phyloP scores from a whole-genome alignment of 768 basidiomycete genomes.

The Agrocybe praecox region DNA sequence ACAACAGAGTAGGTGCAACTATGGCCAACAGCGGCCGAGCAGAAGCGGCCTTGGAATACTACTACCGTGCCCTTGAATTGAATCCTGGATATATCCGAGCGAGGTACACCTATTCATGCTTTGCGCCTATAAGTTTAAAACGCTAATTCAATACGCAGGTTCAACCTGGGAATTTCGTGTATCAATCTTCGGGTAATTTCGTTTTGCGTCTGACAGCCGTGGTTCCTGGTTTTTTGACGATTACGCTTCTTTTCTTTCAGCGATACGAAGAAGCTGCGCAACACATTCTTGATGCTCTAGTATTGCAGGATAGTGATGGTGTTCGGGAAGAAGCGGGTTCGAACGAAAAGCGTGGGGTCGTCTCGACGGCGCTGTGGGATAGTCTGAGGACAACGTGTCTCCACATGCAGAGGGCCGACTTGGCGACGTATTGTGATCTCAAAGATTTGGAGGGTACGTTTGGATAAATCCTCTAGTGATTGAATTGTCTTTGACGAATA shows the following conservation, averaged over 20 bases:
- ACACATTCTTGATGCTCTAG: constrained; percentile 86
- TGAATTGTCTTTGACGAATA: constrained; percentile 5
- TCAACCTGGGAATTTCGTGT: constrained; percentile 92
- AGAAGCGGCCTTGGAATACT: constrained; percentile 84
- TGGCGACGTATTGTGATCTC: constrained; percentile 72
- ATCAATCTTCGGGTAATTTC: constrained; percentile 77
- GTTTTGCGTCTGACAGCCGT: constrained; percentile 7
- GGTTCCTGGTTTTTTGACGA: constrained; percentile 1
- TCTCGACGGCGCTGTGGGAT: constrained; percentile 83
- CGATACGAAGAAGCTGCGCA: constrained; percentile 86
- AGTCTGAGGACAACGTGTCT: constrained; percentile 82
- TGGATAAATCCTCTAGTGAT: background rate
- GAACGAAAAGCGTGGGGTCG: constrained; percentile 68
- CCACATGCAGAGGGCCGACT: constrained; percentile 77
- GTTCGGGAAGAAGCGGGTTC: constrained; percentile 46
- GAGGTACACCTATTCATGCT: constrained; percentile 50
- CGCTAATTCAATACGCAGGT: constrained; percentile 45
- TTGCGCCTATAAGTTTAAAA: constrained; percentile 3
- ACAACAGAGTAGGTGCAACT: constrained; percentile 93
- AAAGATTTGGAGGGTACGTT: constrained; percentile 68
- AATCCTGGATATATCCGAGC: constrained; percentile 92
- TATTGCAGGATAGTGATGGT: constrained; percentile 86
- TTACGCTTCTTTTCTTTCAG: constrained; percentile 42
- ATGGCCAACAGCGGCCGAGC: constrained; percentile 87
- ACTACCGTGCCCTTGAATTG: constrained; percentile 81